phyloP scores from a whole-genome alignment of 1,139 yeast species.

The Sugiyamaella japonica region DNA sequence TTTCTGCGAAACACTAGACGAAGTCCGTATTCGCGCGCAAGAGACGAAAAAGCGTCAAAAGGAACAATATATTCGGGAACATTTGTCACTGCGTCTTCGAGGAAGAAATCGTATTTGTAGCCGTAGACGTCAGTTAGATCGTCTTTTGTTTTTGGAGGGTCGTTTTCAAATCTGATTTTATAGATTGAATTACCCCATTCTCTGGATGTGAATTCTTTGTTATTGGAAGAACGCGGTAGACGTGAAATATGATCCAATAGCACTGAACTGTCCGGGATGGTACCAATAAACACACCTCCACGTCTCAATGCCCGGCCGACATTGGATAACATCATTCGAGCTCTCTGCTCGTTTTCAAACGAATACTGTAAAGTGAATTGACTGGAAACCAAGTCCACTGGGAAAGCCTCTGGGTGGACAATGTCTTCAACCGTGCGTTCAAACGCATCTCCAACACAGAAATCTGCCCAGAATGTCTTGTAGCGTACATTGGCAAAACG shows the following conservation, averaged over 20 bases:
- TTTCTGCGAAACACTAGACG: slow-evolving; percentile 71
- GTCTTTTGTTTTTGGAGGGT: slow-evolving; percentile 67
- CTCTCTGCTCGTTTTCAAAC: slow-evolving; percentile 80
- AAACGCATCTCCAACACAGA: slow-evolving; percentile 92
- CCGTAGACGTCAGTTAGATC: slow-evolving; percentile 77
- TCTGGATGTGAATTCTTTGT: neutral
- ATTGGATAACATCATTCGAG: slow-evolving; percentile 68
- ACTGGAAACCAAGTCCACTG: slow-evolving; percentile 83
- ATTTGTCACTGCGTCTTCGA: slow-evolving; percentile 92
- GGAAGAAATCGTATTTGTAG: slow-evolving; percentile 73
- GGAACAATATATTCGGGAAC: slow-evolving; percentile 99
- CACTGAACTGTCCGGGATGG: slow-evolving; percentile 90
- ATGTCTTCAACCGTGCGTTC: slow-evolving; percentile 66
- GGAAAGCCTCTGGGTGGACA: slow-evolving; percentile 70
- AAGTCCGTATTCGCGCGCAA: slow-evolving; percentile 82
- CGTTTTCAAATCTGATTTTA: slow-evolving; percentile 72
- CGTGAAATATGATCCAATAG: slow-evolving; percentile 58
- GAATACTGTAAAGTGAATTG: slow-evolving; percentile 96
- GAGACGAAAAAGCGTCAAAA: slow-evolving; percentile 76
- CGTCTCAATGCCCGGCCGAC: slow-evolving; percentile 70
- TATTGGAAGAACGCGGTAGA: slow-evolving; percentile 28
- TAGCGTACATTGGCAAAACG: slow-evolving; percentile 60
- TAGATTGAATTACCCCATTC: slow-evolving; percentile 86
- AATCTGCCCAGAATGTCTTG: slow-evolving; percentile 63
- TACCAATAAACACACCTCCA: slow-evolving; percentile 90